These are phyloP conservation scores for Amanita fuliginea DNA, from an alignment of 768 basidiomycete species.

Conservation along the genomic window DNA sequence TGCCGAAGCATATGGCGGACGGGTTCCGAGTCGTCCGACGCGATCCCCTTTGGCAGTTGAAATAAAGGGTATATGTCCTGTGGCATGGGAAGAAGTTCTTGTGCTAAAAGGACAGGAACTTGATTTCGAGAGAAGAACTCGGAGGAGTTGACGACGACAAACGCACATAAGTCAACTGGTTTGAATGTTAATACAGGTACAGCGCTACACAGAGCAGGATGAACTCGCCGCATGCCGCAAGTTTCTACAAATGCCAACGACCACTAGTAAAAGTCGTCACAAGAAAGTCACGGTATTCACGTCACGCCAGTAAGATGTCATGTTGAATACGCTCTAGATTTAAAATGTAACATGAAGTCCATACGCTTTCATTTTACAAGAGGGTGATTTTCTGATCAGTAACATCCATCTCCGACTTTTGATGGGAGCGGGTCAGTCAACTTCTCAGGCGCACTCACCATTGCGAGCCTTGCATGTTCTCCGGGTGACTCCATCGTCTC, in stretches of 20 bases:
- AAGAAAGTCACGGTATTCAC: neutral
- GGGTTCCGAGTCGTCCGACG: neutral
- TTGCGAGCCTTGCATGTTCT: conserved; percentile 73
- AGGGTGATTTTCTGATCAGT: neutral
- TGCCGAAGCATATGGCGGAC: neutral
- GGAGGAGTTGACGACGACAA: conserved; percentile 50
- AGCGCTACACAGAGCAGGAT: neutral
- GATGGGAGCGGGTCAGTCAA: conserved; percentile 75
- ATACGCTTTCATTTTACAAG: too few species aligned
- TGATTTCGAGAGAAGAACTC: conserved; percentile 30
- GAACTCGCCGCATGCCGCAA: conserved; percentile 50
- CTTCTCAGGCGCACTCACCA: conserved; percentile 38
- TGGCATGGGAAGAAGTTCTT: conserved; percentile 13
- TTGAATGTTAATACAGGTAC: neutral
- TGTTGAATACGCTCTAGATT: too few species aligned
- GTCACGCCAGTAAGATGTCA: too few species aligned
- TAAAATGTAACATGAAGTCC: too few species aligned
- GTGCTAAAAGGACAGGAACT: conserved; percentile 9
- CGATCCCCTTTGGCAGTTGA: conserved; percentile 11
- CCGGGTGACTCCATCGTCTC: conserved; percentile 81
- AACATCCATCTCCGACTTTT: neutral
- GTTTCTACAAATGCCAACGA: neutral
- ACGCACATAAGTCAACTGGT: conserved; percentile 63
- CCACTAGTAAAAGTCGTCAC: neutral
- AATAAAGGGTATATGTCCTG: conserved; percentile 9